Evolutionary conservation across 352 stramenopile genomes (phyloP).

Genomic region (Phytophthora tentaculata): DNA sequence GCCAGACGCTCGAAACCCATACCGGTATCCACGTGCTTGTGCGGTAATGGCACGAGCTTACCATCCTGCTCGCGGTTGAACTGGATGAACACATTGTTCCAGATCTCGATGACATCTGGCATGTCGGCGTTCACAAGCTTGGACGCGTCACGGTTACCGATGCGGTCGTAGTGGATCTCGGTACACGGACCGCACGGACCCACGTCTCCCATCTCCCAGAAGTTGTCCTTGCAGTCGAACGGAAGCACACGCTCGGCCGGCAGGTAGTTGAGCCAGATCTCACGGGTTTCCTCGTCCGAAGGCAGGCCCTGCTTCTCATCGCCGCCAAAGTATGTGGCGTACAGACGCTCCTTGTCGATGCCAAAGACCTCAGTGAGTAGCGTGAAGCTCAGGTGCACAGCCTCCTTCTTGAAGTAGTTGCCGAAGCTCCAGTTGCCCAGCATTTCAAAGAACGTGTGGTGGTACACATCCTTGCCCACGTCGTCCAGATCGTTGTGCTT

Average conservation of each 20-base stretch:
- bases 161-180: conserved; percentile 99
- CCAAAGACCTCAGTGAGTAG: conserved; percentile 96
- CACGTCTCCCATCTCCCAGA: conserved; percentile 99
- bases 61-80: conserved; percentile 95
- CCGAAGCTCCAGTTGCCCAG: conserved; percentile 99
- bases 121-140: conserved; percentile 97
- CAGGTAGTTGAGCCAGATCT: conserved; percentile 91
- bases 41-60: conserved; percentile 91
- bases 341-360: conserved; percentile 94
- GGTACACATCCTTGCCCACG: conserved; percentile 98
- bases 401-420: conserved; percentile 99
- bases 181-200: conserved; percentile 99
- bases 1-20: conserved; percentile 98
- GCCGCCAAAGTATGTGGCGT: conserved; percentile 99
- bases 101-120: conserved; percentile 99
- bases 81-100: conserved; percentile 99
- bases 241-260: conserved; percentile 92
- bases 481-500: conserved; percentile 99
- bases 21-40: conserved; percentile 98
- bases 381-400: conserved; percentile 97
- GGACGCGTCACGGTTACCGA: conserved; percentile 93
- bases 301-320: conserved; percentile 85
- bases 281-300: conserved; percentile 93
- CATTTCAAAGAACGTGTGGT: conserved; percentile 99
- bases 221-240: conserved; percentile 98